phyloP scores from a whole-genome alignment of 345 rosid genomes.

The Pugionium cornutum region DNA sequence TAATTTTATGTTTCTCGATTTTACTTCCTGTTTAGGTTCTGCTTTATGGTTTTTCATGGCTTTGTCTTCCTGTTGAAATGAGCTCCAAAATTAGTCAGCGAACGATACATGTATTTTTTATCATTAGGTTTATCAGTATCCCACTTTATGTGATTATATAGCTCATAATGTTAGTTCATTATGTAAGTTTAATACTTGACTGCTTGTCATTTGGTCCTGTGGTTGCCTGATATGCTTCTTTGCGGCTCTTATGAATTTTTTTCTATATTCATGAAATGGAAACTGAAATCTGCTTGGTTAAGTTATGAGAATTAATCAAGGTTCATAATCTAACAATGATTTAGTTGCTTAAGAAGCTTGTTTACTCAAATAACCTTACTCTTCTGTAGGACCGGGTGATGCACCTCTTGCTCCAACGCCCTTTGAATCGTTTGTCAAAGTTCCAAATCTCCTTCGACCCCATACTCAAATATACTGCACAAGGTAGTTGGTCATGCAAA shows the following conservation, averaged over 20 bases:
- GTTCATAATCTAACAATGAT: neutral
- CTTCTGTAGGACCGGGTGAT: constrained; percentile 71
- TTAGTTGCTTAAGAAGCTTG: neutral
- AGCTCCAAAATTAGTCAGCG: constrained; percentile 5
- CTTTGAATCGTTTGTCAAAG: constrained; percentile 93
- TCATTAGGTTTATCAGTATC: constrained; percentile 6
- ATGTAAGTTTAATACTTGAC: neutral
- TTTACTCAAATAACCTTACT: constrained; percentile 26
- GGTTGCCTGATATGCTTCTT: constrained; percentile 1
- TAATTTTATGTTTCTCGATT: constrained; percentile 3
- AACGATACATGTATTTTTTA: neutral
- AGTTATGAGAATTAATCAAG: neutral
- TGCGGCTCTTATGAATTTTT: neutral
- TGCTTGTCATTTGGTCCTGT: neutral
- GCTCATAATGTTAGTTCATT: constrained; percentile 16
- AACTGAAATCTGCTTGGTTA: neutral
- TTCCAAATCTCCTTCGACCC: constrained; percentile 87
- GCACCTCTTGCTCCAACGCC: constrained; percentile 89
- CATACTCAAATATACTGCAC: constrained; percentile 94
- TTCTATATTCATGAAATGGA: constrained; percentile 2
- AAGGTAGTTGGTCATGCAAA: constrained; percentile 53
- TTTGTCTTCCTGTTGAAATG: constrained; percentile 23
- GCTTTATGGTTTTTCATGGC: neutral
- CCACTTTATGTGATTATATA: constrained; percentile 9
- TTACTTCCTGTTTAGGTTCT: neutral